Evolutionary conservation across 768 basidiomycete species (phyloP).

Genomic region (Pleurotus giganteus): DNA sequence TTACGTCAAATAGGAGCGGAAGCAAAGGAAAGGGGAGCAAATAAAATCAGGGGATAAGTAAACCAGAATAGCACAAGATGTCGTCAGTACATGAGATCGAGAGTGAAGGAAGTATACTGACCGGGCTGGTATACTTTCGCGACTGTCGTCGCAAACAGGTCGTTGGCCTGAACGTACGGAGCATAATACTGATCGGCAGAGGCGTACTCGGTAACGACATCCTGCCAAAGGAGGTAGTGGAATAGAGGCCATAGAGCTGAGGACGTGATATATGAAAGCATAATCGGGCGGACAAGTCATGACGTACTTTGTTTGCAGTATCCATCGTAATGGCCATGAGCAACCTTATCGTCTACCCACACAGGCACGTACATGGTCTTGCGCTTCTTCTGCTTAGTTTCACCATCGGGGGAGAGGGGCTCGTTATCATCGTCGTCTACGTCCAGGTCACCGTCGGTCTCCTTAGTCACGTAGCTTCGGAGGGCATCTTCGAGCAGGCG

Average conservation of each 20-base stretch:
- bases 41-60: neutral
- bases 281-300: neutral
- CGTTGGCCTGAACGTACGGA: slow-evolving; percentile 79
- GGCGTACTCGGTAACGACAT: slow-evolving; percentile 86
- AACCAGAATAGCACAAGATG: neutral
- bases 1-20: neutral
- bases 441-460: slow-evolving; percentile 26
- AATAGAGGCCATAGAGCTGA: slow-evolving; percentile 95
- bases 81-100: neutral
- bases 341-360: slow-evolving; percentile 86
- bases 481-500: slow-evolving; percentile 66
- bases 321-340: slow-evolving; percentile 93
- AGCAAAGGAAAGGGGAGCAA: neutral
- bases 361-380: slow-evolving; percentile 82
- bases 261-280: neutral
- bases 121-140: slow-evolving; percentile 24
- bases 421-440: slow-evolving; percentile 1
- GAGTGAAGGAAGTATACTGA: neutral
- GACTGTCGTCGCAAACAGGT: slow-evolving; percentile 64
- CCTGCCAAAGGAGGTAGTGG: slow-evolving; percentile 98
- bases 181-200: slow-evolving; percentile 84
- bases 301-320: slow-evolving; percentile 95
- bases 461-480: slow-evolving; percentile 55
- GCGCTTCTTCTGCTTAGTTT: slow-evolving; percentile 45
- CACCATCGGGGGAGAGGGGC: slow-evolving; percentile 4